phyloP scores from a whole-genome alignment of 257 asterid species.

The Ophiorrhiza pumila region DNA sequence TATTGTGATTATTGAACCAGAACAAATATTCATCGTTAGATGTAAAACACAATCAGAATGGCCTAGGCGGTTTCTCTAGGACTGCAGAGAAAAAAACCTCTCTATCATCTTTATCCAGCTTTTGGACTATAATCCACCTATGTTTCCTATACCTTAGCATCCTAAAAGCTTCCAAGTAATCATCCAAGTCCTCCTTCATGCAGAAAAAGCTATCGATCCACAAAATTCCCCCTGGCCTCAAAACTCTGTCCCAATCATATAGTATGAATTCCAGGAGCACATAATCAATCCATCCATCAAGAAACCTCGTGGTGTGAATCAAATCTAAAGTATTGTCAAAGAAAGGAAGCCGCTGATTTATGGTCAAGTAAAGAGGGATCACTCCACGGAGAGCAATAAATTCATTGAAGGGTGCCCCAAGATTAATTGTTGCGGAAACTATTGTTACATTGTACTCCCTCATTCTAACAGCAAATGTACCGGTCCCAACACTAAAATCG shows the following conservation, averaged over 20 bases:
- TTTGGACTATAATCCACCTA: slow-evolving; percentile 55
- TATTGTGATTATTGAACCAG: background rate
- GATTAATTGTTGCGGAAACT: slow-evolving; percentile 48
- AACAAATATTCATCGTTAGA: background rate
- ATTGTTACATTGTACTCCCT: slow-evolving; percentile 51
- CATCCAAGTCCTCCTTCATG: slow-evolving; percentile 49
- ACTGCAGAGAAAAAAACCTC: slow-evolving; percentile 74
- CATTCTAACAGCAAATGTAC: slow-evolving; percentile 67
- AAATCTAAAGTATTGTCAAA: slow-evolving; percentile 61
- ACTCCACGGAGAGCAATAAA: slow-evolving; percentile 56
- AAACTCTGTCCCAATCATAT: slow-evolving; percentile 62
- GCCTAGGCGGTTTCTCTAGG: slow-evolving; percentile 63
- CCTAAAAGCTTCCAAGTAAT: slow-evolving; percentile 48
- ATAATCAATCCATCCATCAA: slow-evolving; percentile 67
- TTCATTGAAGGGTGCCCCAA: slow-evolving; percentile 65
- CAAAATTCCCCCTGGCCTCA: slow-evolving; percentile 70
- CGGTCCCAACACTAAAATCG: slow-evolving; percentile 64
- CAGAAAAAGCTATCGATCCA: slow-evolving; percentile 72
- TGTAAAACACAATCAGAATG: slow-evolving; percentile 29
- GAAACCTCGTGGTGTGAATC: slow-evolving; percentile 60
- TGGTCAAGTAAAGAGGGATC: slow-evolving; percentile 53
- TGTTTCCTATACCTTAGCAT: slow-evolving; percentile 52
- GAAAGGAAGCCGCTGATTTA: slow-evolving; percentile 67
- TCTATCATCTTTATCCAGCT: slow-evolving; percentile 40
- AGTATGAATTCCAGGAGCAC: slow-evolving; percentile 54